Base-by-base conservation (phyloP, 495 filamentous ascomycete genomes). In the Tuber borchii region DNA sequence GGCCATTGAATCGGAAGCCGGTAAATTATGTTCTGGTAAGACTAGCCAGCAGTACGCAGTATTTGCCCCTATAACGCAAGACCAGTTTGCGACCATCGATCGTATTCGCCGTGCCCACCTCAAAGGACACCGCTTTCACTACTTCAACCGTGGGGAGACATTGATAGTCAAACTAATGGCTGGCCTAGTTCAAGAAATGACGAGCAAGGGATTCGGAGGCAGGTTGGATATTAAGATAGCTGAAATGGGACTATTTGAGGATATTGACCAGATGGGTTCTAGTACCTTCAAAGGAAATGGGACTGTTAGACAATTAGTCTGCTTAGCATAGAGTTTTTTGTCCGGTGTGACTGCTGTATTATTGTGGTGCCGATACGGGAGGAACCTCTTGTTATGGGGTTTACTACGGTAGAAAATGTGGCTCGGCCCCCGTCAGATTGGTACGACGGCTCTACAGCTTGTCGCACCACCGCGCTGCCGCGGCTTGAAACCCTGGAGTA, bases 141-240 rank as follows among this genome's bases (percentile, higher is more conserved):
- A 69, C 48, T 42, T 45, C 48, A 20, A 56, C 42, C 71, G 31
- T 43, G 71, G 70, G 45, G 42, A 14, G 48, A 31, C 14, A 69
- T 16, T 74, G 12, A 69, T 75, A 69, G 34, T 69, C 6, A 76
- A 76, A 42, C 48, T 76, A 20, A 75, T 69, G 22, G 42, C 71
- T 26, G 40, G 42, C 31, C 40, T 42, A 48, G 12, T 34, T 39
- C 56, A 76, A 31, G 14, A 48, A 39, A 42, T 34, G 16, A n/a
- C 40, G 17, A 69, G 74, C 51, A 46, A 37, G 40, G 69, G 43
- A 22, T 74, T 74, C 69, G 20, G 34, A 46, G n/a, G 22, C 37
- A 20, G 6, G 14, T 34, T 75, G 20, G 48, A 20, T 39, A 40
- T 42, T 46, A 48, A 46, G 26, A 69, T 34, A 44, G 40, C 20